These are phyloP conservation scores for Apiotrichum akiyoshidainum DNA, from an alignment of 1,284 basidiomycete genomes.

Conservation along the genomic window DNA sequence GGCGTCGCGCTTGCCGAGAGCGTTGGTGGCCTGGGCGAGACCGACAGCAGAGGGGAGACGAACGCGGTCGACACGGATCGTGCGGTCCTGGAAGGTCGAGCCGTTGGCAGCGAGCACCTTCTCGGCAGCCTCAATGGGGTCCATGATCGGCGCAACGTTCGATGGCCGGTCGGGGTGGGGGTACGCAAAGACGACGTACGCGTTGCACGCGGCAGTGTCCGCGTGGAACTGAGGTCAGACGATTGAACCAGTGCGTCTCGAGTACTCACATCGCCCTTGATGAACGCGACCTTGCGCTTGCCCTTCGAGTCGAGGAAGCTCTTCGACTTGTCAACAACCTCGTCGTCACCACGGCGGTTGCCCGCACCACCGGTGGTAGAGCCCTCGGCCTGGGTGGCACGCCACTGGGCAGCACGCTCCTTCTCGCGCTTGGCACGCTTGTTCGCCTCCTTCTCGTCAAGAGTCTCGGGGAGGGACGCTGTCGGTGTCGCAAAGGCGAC, in stretches of 20 bases:
- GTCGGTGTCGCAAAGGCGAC: constrained; percentile 80
- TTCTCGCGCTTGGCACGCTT: constrained; percentile 48
- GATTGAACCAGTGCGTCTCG: not conserved
- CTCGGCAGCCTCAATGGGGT: constrained; percentile 70
- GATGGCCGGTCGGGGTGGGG: constrained; percentile 53
- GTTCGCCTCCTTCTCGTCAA: constrained; percentile 33
- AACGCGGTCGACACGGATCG: constrained; percentile 69
- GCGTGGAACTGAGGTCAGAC: constrained; percentile 61
- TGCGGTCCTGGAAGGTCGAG: constrained; percentile 68
- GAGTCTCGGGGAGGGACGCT: constrained; percentile 44
- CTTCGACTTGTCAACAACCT: constrained; percentile 43
- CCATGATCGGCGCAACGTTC: constrained; percentile 64
- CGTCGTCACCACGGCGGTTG: constrained; percentile 47
- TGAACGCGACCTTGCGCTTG: constrained; percentile 92
- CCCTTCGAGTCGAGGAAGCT: constrained; percentile 71
- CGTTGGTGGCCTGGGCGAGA: constrained; percentile 37
- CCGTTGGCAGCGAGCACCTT: constrained; percentile 67
- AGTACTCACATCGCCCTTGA: constrained; percentile 67
- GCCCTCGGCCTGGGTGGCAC: constrained; percentile 49
- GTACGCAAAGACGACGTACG: constrained; percentile 83
- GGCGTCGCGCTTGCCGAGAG: constrained; percentile 39
- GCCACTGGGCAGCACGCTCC: constrained; percentile 63
- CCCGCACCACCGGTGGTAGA: constrained; percentile 52
- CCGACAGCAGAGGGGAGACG: constrained; percentile 50
- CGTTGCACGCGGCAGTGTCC: constrained; percentile 67